Base-by-base conservation (phyloP, 306 rosid genomes). In the Leucaena leucocephala region DNA sequence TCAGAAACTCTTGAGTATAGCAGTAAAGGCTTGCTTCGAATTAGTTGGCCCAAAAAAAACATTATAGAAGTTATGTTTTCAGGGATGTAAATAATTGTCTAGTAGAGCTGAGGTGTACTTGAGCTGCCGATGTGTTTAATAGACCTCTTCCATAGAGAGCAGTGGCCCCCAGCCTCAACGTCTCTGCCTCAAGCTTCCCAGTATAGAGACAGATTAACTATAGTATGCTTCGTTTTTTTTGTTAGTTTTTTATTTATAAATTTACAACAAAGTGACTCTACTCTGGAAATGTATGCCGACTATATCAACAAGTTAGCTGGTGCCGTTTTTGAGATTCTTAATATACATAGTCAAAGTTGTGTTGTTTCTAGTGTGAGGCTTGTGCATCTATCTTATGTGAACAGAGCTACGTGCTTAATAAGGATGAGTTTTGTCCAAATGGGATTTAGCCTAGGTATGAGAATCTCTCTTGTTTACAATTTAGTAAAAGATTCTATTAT, bases 131-230 rank as follows among this genome's bases (percentile, higher is more conserved):
- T 72, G 67, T 65, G 55, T 61, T 63, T 72, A 22, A 19, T 63
- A 48, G 72, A 35, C 22, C 83, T 22, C 69, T 27, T 42, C 49
- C 40, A 12, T 34, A 27, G 49, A 73, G 74, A 73, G 46, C 50
- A 72, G 34, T 27, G 15, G 34, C 35, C 67, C 38, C 57, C 50
- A 73, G 40, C 21, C 52, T 22, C 21, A 21, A n/a, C 1, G 17
- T 59, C 36, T 22, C 17, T 54, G 55, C 22, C 66, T 36, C 66
- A 27, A 27, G 27, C 27, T 27, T 27, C 27, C 27, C 27, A 27
- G 27, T 27, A 27, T 27, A 27, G 27, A 1, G 27, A 43, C 49
- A 52, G 40, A 65, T 3, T 65, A 49, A 67, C 50, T 34, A 2
- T 14, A 50, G 39, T 40, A 59, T 44, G 54, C 10, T 65, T 54